These are phyloP conservation scores for Cruciata laevipes DNA, from an alignment of 257 asterid genomes.

Conservation along the genomic window DNA sequence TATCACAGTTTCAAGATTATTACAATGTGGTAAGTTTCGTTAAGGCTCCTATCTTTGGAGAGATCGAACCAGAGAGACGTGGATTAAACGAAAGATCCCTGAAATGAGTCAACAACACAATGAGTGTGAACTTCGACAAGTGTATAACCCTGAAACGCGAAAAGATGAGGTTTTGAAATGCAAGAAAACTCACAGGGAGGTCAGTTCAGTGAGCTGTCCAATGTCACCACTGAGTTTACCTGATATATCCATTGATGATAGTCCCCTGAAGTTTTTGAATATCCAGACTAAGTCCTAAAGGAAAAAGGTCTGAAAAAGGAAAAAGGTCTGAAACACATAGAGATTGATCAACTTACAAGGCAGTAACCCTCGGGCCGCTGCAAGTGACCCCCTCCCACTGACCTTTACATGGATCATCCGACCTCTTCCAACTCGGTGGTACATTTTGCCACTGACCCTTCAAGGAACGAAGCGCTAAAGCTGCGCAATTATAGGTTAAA, in stretches of 20 bases:
- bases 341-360: slow-evolving; percentile 38
- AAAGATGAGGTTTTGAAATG: not conserved
- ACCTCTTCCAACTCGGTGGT: slow-evolving; percentile 70
- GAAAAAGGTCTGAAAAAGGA: not conserved
- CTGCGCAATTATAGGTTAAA: no score
- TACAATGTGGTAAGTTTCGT: slow-evolving; percentile 67
- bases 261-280: slow-evolving; percentile 42
- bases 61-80: slow-evolving; percentile 70
- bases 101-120: slow-evolving; percentile 17
- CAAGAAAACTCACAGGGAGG: slow-evolving; percentile 64
- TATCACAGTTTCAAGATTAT: slow-evolving; percentile 1
- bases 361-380: slow-evolving; percentile 63
- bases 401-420: slow-evolving; percentile 69
- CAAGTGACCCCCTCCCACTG: slow-evolving; percentile 84
- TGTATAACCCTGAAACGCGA: not conserved
- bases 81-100: slow-evolving; percentile 91
- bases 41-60: slow-evolving; percentile 82
- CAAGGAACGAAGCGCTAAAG: slow-evolving; percentile 68
- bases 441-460: slow-evolving; percentile 68
- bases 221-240: slow-evolving; percentile 80
- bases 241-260: slow-evolving; percentile 74
- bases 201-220: slow-evolving; percentile 68
- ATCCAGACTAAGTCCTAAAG: not conserved
- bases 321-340: not conserved
- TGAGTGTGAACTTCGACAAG: not conserved